Conservation (phyloP, 495 filamentous ascomycete species). For the Penicillium parvum region DNA sequence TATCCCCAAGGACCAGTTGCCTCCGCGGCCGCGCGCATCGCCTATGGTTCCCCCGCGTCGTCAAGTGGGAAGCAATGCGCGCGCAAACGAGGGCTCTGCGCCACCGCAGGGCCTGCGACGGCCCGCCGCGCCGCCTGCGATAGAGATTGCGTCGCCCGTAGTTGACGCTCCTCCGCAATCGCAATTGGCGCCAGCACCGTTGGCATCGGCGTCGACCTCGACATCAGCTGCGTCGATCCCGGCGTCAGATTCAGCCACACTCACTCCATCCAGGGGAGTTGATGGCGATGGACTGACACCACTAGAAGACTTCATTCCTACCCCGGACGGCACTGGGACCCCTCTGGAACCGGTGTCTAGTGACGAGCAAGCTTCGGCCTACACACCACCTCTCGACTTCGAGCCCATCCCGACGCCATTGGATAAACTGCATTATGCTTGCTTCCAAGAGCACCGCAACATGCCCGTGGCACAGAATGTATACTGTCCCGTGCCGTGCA, state of each 20-base stretch:
- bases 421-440: constrained; percentile 38
- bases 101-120: constrained; percentile 6
- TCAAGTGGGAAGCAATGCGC: constrained; percentile 7
- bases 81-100: neutral
- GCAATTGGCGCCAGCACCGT: constrained; percentile 3
- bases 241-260: neutral
- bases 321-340: constrained; percentile 26
- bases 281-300: constrained; percentile 19
- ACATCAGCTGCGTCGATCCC: neutral
- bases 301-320: constrained; percentile 39
- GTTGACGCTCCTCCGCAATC: constrained; percentile 5
- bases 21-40: constrained; percentile 8
- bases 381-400: constrained; percentile 28
- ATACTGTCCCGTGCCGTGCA: constrained; percentile 47
- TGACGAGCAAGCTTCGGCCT: constrained; percentile 26
- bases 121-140: constrained; percentile 1
- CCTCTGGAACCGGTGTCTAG: constrained; percentile 24
- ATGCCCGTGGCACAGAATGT: constrained; percentile 42
- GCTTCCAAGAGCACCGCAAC: constrained; percentile 43
- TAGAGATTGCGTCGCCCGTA: neutral
- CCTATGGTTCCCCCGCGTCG: constrained; percentile 11
- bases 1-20: constrained; percentile 18
- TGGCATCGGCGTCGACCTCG: neutral
- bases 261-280: constrained; percentile 1
- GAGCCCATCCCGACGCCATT: constrained; percentile 38